phyloP scores from a whole-genome alignment of 2,329 filamentous ascomycete genomes.

The Rugonectria rugulosa region DNA sequence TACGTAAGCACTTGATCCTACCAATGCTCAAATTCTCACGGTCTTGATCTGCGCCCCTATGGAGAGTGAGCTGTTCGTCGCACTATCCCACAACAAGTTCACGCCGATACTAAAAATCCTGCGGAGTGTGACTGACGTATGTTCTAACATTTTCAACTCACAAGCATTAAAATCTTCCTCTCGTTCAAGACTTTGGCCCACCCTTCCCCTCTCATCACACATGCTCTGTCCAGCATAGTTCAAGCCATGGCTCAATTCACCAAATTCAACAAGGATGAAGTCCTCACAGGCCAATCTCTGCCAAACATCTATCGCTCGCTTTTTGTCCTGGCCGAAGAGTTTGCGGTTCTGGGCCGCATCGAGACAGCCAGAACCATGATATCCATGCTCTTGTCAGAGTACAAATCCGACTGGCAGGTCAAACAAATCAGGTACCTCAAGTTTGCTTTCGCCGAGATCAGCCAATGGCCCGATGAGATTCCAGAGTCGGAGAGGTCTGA shows the following conservation, averaged over 20 bases:
- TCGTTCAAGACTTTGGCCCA: no score
- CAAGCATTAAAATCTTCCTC: no score
- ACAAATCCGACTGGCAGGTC: conserved; percentile 29
- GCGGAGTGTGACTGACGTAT: no score
- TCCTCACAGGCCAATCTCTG: conserved; percentile 18
- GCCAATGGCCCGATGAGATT: conserved; percentile 29
- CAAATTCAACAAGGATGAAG: conserved; percentile 20
- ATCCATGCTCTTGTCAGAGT: conserved; percentile 29
- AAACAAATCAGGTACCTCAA: conserved; percentile 5
- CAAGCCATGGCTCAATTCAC: background rate
- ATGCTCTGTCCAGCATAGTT: no score
- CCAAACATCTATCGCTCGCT: conserved; percentile 20
- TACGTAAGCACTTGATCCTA: no score
- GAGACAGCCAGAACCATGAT: conserved; percentile 17
- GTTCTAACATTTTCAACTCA: no score
- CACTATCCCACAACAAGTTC: no score
- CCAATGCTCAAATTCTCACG: no score
- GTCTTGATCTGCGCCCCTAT: no score
- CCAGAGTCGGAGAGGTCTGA: background rate
- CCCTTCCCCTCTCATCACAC: no score
- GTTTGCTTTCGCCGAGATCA: conserved; percentile 26
- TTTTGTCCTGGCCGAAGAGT: conserved; percentile 23
- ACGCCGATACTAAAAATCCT: no score
- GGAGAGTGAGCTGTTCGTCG: no score
- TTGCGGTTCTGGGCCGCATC: conserved; percentile 28